Percentiles rank a stretch among this genome's conserved stretches.
Evolutionary conservation across 2,329 filamentous ascomycete genomes (phyloP).

Genomic region (Fusarium staphyleae): DNA sequence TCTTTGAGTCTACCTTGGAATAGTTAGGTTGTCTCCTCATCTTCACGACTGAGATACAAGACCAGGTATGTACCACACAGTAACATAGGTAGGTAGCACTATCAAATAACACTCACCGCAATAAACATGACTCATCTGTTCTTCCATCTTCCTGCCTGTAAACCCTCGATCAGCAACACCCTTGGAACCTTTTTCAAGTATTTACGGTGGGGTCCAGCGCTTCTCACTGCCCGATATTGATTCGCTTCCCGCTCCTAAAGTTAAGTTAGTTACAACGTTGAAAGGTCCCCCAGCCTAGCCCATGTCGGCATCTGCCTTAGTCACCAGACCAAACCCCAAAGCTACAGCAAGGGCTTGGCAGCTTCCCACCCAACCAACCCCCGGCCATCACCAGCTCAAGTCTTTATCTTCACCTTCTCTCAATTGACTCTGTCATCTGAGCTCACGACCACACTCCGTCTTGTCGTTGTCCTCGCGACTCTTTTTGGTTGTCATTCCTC

Average conservation of each 20-base stretch:
- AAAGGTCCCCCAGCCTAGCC: conserved; percentile 14
- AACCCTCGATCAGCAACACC: too few species aligned
- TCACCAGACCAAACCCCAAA: conserved; percentile 33
- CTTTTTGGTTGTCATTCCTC: conserved; percentile 19
- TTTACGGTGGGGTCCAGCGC: too few species aligned
- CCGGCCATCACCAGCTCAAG: conserved; percentile 18
- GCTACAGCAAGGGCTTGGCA: conserved; percentile 23
- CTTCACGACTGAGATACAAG: too few species aligned
- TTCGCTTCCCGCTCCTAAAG: conserved; percentile 11
- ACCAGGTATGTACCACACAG: too few species aligned
- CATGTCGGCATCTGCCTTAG: conserved; percentile 35
- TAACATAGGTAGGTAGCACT: too few species aligned
- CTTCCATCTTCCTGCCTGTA: too few species aligned
- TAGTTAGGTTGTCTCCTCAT: too few species aligned
- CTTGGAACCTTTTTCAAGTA: too few species aligned
- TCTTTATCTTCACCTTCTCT: conserved; percentile 31
- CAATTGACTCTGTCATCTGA: conserved; percentile 36
- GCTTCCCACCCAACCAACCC: conserved; percentile 6
- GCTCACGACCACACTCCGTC: conserved; percentile 14
- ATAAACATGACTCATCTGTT: too few species aligned
- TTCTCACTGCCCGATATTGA: conserved; percentile 2
- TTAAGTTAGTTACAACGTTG: background rate
- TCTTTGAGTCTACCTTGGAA: too few species aligned
- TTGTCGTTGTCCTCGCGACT: conserved; percentile 22
- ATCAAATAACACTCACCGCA: too few species aligned